Evolutionary conservation across 2,329 filamentous ascomycete genomes (phyloP).

Genomic region (Exophiala oligosperma): DNA sequence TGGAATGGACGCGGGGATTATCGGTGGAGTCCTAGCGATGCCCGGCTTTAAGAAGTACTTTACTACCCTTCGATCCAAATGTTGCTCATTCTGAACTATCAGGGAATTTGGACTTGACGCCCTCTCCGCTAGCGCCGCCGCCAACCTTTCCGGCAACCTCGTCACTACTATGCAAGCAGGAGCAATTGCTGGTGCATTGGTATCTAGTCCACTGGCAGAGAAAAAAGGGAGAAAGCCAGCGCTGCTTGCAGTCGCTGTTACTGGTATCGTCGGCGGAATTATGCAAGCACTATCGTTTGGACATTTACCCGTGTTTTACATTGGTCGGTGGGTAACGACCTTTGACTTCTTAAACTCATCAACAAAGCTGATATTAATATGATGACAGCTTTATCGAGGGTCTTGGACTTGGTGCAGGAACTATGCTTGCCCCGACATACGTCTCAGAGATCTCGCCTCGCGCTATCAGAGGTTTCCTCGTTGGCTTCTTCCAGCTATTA

Average conservation of each 20-base stretch:
- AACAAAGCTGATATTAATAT: background rate
- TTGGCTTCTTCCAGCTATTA: constrained; percentile 35
- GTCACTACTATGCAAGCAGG: constrained; percentile 71
- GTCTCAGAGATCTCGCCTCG: constrained; percentile 61
- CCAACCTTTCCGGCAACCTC: constrained; percentile 65
- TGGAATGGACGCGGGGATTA: constrained; percentile 66
- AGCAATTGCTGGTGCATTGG: constrained; percentile 64
- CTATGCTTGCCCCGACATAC: constrained; percentile 61
- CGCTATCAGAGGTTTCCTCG: constrained; percentile 47
- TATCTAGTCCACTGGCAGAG: constrained; percentile 43
- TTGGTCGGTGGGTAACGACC: constrained; percentile 40
- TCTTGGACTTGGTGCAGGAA: constrained; percentile 60
- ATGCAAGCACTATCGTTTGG: constrained; percentile 43
- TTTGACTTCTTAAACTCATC: background rate
- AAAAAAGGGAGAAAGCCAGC: constrained; percentile 55
- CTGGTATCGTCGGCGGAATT: constrained; percentile 47
- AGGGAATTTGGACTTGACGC: constrained; percentile 56
- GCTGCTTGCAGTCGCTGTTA: constrained; percentile 53
- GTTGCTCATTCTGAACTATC: constrained; percentile 16
- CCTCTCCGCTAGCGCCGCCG: constrained; percentile 42
- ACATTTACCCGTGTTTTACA: constrained; percentile 54
- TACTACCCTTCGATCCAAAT: constrained; percentile 23
- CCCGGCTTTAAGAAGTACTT: constrained; percentile 11
- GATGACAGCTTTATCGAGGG: constrained; percentile 50
- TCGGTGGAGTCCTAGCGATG: constrained; percentile 53